phyloP scores from a whole-genome alignment of 2,329 filamentous ascomycete genomes.

The Paramyrothecium sp. region DNA sequence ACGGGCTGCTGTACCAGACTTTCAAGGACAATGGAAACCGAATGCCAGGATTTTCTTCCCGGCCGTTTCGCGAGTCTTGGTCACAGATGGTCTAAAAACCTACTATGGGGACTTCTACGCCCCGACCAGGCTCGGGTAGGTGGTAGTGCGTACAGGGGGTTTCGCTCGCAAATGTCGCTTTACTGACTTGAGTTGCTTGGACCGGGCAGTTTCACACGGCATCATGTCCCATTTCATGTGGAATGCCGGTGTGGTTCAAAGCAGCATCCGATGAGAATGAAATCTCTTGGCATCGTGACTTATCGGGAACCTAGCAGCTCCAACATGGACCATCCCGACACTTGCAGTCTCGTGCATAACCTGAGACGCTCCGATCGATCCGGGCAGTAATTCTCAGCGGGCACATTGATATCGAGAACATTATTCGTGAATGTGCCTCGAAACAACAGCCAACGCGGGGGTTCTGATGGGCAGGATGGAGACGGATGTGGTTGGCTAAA shows the following conservation, averaged over 20 bases:
- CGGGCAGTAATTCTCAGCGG: neutral
- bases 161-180: no score
- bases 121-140: no score
- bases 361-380: neutral
- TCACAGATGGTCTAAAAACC: neutral
- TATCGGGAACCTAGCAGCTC: neutral
- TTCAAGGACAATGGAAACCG: neutral
- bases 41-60: neutral
- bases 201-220: neutral
- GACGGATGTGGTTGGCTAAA: neutral
- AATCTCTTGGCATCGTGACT: neutral
- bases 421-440: neutral
- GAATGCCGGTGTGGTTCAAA: neutral
- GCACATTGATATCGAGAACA: neutral
- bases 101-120: no score
- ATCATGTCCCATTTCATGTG: neutral
- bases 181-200: no score
- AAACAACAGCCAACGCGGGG: no score
- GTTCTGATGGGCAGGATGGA: no score
- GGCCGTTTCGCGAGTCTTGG: neutral
- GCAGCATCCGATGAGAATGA: neutral
- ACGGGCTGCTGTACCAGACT: constrained; percentile 1
- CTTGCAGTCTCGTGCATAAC: neutral
- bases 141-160: no score
- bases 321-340: neutral